Evolutionary conservation across 805 yeast species (phyloP), one percentile per base, ranked within the genome.

Genomic region (Ogataea trehaloabstinens): DNA sequence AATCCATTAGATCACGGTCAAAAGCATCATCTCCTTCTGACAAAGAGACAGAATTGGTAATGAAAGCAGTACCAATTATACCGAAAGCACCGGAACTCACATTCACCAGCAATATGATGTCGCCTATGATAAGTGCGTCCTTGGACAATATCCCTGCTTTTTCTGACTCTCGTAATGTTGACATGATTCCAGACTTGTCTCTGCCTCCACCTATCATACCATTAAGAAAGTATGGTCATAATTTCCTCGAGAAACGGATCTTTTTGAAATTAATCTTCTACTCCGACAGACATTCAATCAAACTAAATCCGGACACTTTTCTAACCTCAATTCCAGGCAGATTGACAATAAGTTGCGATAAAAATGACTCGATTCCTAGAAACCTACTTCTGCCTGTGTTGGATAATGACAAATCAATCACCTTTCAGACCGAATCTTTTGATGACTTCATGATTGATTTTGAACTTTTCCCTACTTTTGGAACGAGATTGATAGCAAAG

Each of bases 161-260:
- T 4, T 33, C 55, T 4, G 60, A 53, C 16, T 36, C 51, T n/a
- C 52, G 46, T 20, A 75, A 71, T 37, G 66, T 77, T 6, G 95
- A 88, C 48, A 73, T 80, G 13, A 91, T 93, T 38, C 98, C 99
- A 0, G 96, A 88, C 52, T 73, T 93, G 34, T 78, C 89, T 17
- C 70, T 93, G 41, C 99, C 99, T 0, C 99, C 99, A 1, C 99
- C 99, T 3, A 87, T 93, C 38, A 79, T 93, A 35, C 99, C 99
- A 0, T 67, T 93, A 38, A 74, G 96, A 53, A 78, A 95, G 52
- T 93, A 93, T 58, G 99, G 99, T 12, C 99, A 93, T 63, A 93
- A 88, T 60, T 93, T 89, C 67, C 66, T 93, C 54, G 98, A 93
- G 56, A 86, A 85, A 58, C 88, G 87, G 60, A 87, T 87, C 4